Conservation (phyloP, 345 rosid genomes). For the Populus deltoides region DNA sequence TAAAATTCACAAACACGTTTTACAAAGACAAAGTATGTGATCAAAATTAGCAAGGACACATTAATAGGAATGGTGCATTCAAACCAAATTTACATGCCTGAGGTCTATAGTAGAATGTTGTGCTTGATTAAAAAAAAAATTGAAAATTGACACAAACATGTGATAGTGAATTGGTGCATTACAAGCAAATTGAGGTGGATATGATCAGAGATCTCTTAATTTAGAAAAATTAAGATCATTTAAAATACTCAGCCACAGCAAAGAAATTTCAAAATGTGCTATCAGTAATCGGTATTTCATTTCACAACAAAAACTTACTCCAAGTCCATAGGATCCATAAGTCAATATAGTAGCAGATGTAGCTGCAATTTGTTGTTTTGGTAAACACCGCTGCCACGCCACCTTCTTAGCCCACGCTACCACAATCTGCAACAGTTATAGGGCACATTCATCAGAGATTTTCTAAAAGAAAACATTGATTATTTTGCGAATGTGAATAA, state of each 20-base stretch:
- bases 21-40: no score
- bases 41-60: background rate
- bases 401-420: conserved; percentile 46
- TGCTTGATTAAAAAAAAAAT: no score
- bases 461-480: background rate
- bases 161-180: no score
- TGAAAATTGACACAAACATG: no score
- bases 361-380: conserved; percentile 35
- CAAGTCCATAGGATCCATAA: conserved; percentile 61
- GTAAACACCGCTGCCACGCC: conserved; percentile 50
- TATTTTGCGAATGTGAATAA: no score
- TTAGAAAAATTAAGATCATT: no score
- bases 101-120: no score
- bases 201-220: background rate
- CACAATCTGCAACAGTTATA: conserved; percentile 32
- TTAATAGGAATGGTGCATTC: background rate
- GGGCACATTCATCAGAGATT: no score
- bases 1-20: background rate
- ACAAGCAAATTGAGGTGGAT: background rate
- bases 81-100: no score
- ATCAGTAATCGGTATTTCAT: background rate
- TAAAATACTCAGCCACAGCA: background rate
- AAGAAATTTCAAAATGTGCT: background rate
- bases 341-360: conserved; percentile 46
- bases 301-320: conserved; percentile 27